phyloP scores from a whole-genome alignment of 1,139 yeast species.

The Yamadazyma spencermartinsiae region DNA sequence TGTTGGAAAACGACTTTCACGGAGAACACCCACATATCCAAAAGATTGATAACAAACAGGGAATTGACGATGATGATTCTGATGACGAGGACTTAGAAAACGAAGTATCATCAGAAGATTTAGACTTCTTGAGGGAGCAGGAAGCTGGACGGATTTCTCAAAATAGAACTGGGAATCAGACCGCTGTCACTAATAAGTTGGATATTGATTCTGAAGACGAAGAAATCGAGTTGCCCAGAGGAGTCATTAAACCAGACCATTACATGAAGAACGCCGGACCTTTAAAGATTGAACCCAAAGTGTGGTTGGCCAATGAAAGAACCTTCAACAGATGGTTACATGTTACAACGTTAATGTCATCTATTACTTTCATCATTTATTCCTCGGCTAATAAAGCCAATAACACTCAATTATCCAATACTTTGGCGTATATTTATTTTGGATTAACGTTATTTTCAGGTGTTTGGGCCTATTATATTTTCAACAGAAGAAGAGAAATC shows the following conservation, averaged over 20 bases:
- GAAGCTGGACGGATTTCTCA: constrained; percentile 1
- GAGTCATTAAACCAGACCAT: constrained; percentile 78
- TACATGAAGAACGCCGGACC: constrained; percentile 89
- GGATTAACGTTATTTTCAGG: constrained; percentile 79
- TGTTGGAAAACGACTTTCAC: constrained; percentile 17
- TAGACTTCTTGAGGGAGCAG: constrained; percentile 16
- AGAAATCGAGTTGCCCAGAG: constrained; percentile 83
- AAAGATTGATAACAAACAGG: constrained; percentile 8
- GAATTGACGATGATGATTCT: constrained; percentile 12
- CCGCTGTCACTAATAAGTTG: constrained; percentile 26
- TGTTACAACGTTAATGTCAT: constrained; percentile 84
- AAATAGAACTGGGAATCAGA: not conserved
- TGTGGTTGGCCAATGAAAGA: constrained; percentile 97
- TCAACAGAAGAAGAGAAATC: constrained; percentile 65
- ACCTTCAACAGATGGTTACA: constrained; percentile 96
- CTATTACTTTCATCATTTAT: constrained; percentile 82
- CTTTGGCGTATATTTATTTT: constrained; percentile 78
- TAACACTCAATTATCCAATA: constrained; percentile 54
- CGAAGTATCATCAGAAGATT: constrained; percentile 15
- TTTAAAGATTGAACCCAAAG: constrained; percentile 92
- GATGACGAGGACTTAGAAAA: constrained; percentile 9
- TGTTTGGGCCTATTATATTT: constrained; percentile 85
- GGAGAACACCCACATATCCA: not conserved
- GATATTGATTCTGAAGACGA: constrained; percentile 84
- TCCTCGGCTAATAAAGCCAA: constrained; percentile 70